Evolutionary conservation across 768 basidiomycete species (phyloP).

Genomic region (Kockovaella imperatae): DNA sequence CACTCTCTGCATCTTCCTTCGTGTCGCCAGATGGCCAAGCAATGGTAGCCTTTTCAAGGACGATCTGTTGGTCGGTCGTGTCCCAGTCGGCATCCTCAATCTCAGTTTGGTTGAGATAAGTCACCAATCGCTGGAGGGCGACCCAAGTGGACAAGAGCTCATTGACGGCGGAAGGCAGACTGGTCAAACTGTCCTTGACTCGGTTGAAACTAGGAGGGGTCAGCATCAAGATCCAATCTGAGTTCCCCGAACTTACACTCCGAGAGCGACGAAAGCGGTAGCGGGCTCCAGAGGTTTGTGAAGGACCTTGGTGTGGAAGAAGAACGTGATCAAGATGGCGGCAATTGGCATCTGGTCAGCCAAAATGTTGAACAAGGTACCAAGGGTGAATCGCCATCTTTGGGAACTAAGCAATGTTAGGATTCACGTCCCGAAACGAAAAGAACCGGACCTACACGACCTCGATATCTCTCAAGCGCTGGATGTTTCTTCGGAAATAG

Average conservation of each 20-base stretch:
- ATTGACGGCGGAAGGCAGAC: conserved; percentile 18
- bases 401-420: conserved; percentile 24
- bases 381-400: conserved; percentile 31
- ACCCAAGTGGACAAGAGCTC: conserved; percentile 18
- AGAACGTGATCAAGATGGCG: conserved; percentile 26
- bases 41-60: conserved; percentile 19
- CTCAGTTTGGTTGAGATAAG: conserved; percentile 27
- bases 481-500: conserved; percentile 19
- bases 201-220: conserved; percentile 18
- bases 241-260: conserved; percentile 17
- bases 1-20: neutral
- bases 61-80: conserved; percentile 1
- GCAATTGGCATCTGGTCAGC: conserved; percentile 26
- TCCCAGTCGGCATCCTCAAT: conserved; percentile 9
- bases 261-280: conserved; percentile 33
- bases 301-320: conserved; percentile 35
- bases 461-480: conserved; percentile 18
- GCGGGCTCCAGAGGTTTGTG: conserved; percentile 24
- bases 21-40: conserved; percentile 24
- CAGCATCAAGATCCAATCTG: neutral
- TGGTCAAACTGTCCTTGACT: conserved; percentile 17
- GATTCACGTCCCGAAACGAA: too few species aligned
- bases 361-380: conserved; percentile 35
- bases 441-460: conserved; percentile 32
- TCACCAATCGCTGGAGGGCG: conserved; percentile 23